Evolutionary conservation across 2,329 filamentous ascomycete genomes (phyloP).

Genomic region (Parasarocladium wereldwijsianum): DNA sequence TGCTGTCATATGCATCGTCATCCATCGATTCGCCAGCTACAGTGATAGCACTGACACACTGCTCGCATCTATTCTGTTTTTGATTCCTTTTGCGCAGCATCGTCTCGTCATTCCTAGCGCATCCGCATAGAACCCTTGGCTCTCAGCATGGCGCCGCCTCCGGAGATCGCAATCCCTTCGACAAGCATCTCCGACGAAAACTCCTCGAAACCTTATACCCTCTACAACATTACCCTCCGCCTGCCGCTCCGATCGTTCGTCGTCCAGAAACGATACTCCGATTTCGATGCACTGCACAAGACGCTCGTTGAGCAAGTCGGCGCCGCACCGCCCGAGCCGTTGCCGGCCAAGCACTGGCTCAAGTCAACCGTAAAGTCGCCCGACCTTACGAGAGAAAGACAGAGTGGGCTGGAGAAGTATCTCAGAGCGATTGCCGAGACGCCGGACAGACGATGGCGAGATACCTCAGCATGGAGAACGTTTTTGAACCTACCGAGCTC

Average conservation of each 20-base stretch:
- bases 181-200: conserved; percentile 40
- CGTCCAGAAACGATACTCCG: conserved; percentile 69
- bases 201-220: conserved; percentile 51
- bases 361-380: conserved; percentile 55
- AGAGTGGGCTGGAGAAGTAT: conserved; percentile 54
- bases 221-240: conserved; percentile 65
- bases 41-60: too few relatives aligned
- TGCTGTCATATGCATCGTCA: too few relatives aligned
- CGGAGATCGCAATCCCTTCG: conserved; percentile 54
- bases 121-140: too few relatives aligned
- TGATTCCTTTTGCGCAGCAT: too few relatives aligned
- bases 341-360: conserved; percentile 67
- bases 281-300: conserved; percentile 55
- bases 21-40: too few relatives aligned
- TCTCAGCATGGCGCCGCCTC: conserved; percentile 49
- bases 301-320: conserved; percentile 45
- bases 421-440: conserved; percentile 56
- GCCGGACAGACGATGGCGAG: conserved; percentile 63
- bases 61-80: too few relatives aligned
- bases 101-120: too few relatives aligned
- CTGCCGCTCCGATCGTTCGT: conserved; percentile 64
- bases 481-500: conserved; percentile 56
- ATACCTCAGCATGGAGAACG: conserved; percentile 54
- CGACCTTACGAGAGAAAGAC: conserved; percentile 56
- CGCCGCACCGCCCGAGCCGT: conserved; percentile 46